Base-by-base conservation (phyloP, 2,329 filamentous ascomycete genomes). In the Colletotrichum horii region DNA sequence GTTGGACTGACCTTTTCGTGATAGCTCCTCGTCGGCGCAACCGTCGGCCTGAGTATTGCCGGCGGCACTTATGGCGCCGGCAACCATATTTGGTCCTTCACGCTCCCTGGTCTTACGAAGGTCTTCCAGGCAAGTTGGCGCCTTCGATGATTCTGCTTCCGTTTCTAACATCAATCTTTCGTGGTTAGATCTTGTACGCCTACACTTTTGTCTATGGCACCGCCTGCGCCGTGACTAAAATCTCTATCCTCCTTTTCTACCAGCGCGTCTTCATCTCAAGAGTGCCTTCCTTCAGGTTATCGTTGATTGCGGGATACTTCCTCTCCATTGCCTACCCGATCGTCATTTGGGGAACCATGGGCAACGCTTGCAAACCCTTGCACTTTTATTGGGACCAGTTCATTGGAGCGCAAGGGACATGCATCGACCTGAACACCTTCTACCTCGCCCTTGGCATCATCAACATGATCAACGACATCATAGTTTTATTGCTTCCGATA, bases 171-270 rank as follows among this genome's bases (percentile, higher is more conserved):
- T 15, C 5, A 52, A 3, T 30, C 24, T 6, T 14, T 2, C 4
- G 11, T 1, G 43, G 4, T 8, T 6, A 78, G 72, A 73, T 77
- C 24, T 66, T 78, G 4, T 78, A 75, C 34, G 43, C 34, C 5
- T 78, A 78, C 48, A 78, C 77, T 4, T 77, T 76, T 16, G 48
- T 77, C 2, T 78, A 78, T 56, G 77, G 69, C 19, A 69, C 69
- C 4, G 66, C 77, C 12, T 75, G 76, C 56, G 73, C 77, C 11
- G 69, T 71, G 14, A 77, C 62, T 12, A 78, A 78, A n/a, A 75
- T 77, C n/a, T 77, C 75, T 1, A 77, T 77, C 36, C 70, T 78
- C 2, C 67, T 75, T n/a, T 77, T 78, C 48, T 78, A 78, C 55
- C 73, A 71, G 36, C 71, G 77, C 4, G 67, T 78, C 11, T 78